phyloP scores from a whole-genome alignment of 768 basidiomycete species.

The Trametes coccinea region DNA sequence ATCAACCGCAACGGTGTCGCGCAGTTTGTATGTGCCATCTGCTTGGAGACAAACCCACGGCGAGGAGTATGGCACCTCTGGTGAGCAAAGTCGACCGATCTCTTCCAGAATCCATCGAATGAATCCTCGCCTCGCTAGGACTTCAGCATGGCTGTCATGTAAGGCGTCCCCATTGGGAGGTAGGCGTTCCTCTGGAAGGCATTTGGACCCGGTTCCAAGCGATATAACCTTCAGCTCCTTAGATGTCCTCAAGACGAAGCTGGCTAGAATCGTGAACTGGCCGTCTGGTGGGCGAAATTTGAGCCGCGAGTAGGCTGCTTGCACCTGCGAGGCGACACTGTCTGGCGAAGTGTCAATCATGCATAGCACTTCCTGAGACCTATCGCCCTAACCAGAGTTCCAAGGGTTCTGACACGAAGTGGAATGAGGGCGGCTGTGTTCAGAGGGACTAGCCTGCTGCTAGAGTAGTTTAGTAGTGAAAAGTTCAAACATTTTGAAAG shows the following conservation, averaged over 20 bases:
- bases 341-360: conserved; percentile 25
- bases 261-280: conserved; percentile 66
- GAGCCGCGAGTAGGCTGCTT: conserved; percentile 46
- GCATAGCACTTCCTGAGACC: not conserved
- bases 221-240: conserved; percentile 57
- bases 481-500: too few relatives aligned
- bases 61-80: conserved; percentile 36
- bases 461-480: too few relatives aligned
- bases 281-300: conserved; percentile 51
- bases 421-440: too few relatives aligned
- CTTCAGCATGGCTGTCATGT: conserved; percentile 91
- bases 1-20: conserved; percentile 48
- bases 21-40: conserved; percentile 48
- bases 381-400: not conserved
- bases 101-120: conserved; percentile 82
- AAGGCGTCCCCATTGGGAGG: conserved; percentile 73
- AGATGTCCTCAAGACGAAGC: conserved; percentile 48
- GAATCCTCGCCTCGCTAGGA: conserved; percentile 81
- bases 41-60: conserved; percentile 46
- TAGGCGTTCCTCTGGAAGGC: conserved; percentile 63
- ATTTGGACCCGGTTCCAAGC: conserved; percentile 83
- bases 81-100: conserved; percentile 40
- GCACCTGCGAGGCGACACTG: conserved; percentile 40
- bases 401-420: too few relatives aligned
- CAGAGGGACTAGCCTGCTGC: too few relatives aligned